Percentiles rank a stretch among this genome's conserved stretches.
Conservation (phyloP, 495 filamentous ascomycete genomes). For the Niebla homalea region DNA sequence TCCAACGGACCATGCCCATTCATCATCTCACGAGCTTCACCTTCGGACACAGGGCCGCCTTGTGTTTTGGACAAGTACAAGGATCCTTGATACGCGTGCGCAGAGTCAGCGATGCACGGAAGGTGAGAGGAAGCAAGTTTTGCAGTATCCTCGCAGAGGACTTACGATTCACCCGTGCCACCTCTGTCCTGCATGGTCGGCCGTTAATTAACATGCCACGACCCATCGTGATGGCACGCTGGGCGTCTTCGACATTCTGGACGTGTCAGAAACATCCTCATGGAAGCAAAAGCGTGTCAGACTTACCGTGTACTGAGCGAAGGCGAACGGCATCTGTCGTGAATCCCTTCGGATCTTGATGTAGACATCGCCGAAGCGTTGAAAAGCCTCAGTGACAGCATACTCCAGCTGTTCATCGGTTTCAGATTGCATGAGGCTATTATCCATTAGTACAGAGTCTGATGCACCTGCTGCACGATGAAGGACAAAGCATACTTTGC, state of each 20-base stretch:
- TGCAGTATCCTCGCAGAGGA: conserved; percentile 1
- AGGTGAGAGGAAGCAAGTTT: not conserved
- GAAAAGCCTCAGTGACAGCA: conserved; percentile 39
- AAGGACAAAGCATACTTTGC: conserved; percentile 35
- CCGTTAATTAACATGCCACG: conserved; percentile 36
- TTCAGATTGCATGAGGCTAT: conserved; percentile 24
- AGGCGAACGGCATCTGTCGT: conserved; percentile 48
- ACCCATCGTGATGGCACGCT: conserved; percentile 32
- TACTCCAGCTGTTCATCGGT: conserved; percentile 37
- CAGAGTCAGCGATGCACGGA: not conserved
- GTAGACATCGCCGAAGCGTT: conserved; percentile 38
- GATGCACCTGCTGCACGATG: conserved; percentile 18
- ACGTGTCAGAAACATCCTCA: conserved; percentile 14
- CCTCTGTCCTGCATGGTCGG: conserved; percentile 46
- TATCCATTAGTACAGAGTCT: not conserved
- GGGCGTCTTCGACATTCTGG: conserved; percentile 31
- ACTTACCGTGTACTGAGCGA: conserved; percentile 46
- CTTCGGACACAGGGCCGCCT: conserved; percentile 25
- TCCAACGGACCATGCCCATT: conserved; percentile 14
- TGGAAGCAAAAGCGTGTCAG: not conserved
- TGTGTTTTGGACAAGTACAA: conserved; percentile 34
- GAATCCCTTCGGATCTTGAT: conserved; percentile 49
- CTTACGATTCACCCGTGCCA: conserved; percentile 40
- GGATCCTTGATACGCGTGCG: conserved; percentile 24
- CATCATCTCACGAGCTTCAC: conserved; percentile 32